Base-by-base conservation (phyloP, 352 stramenopile genomes). In the Blastocystis sp. region DNA sequence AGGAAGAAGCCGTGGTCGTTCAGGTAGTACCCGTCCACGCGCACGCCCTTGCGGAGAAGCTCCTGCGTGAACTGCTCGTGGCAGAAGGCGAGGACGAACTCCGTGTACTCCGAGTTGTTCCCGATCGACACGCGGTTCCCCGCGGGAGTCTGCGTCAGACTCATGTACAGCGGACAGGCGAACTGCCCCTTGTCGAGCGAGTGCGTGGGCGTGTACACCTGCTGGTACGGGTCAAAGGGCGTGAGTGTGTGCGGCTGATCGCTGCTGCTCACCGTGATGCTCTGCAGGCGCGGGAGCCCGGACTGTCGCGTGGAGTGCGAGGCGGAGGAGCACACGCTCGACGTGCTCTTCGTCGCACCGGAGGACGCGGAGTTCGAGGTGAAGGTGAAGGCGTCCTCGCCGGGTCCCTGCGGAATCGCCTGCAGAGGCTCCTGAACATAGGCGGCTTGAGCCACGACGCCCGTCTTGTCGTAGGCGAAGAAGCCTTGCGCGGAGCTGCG, bases 1-100 rank as follows among this genome's bases (percentile, higher is more conserved):
- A 51, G 29, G 33, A 77, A 77, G 66, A 77, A 77, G n/a, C 66
- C 66, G 50, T 77, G 66, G 33, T 45, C 50, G 33, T 77, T 77
- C 35, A 77, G 66, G 33, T 77, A 77, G 33, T 50, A 77, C 1
- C 66, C 45, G 4, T 1, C 13, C 21, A 50, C n/a, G 16, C 29
- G 24, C 9, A 77, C 24, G 66, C 45, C 45, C 31, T 21, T 9
- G 10, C 26, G n/a, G 12, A n/a, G 66, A 13, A 77, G 66, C 33
- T 77, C 66, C 4, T 29, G 37, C 12, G 50, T 16, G 6, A 77
- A 35, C n/a, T 77, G 31, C 2, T 77, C 66, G 45, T 77, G 50
- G 33, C 50, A 55, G 33, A 77, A 77, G 66, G 66, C 66, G 24
- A 77, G 66, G 24, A 77, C 50, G 33, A 77, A 45, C 33, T 77